Conservation (phyloP, 306 rosid species). For the Glycine tomentella region DNA sequence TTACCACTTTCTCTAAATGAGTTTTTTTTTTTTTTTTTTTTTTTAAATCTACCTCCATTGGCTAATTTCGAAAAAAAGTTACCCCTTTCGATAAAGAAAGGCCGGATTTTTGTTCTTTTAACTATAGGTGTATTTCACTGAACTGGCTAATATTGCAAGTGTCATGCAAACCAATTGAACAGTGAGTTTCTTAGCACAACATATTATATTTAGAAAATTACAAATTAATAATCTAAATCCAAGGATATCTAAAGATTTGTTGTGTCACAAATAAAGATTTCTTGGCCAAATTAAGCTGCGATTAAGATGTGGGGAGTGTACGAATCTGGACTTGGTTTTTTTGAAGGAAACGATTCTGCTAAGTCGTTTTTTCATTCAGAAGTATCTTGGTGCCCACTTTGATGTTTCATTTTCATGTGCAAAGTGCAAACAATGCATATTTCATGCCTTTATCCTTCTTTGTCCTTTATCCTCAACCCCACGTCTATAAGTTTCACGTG, state of each 20-base stretch:
- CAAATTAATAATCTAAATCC: not conserved
- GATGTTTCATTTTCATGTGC: conserved; percentile 44
- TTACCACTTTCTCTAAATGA: too few species aligned
- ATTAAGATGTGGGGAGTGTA: not conserved
- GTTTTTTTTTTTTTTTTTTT: too few species aligned
- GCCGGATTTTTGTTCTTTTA: too few species aligned
- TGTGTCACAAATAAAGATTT: not conserved
- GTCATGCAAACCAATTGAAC: too few species aligned
- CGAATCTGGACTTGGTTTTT: conserved; percentile 23
- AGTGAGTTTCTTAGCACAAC: not conserved
- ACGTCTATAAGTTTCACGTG: conserved; percentile 25
- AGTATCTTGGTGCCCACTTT: not conserved
- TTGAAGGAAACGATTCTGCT: conserved; percentile 8
- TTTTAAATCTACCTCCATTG: too few species aligned
- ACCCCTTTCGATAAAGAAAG: too few species aligned
- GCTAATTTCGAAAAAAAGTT: too few species aligned
- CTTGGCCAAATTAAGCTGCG: not conserved
- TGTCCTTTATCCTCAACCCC: conserved; percentile 21
- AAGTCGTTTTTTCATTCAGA: not conserved
- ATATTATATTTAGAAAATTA: not conserved
- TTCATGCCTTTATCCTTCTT: conserved; percentile 1
- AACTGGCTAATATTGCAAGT: not conserved
- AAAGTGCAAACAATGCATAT: conserved; percentile 36
- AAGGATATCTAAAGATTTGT: not conserved
- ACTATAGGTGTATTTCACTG: too few species aligned